Evolutionary conservation across 345 rosid genomes (phyloP), one percentile per base, ranked within the genome.

Genomic region (Turnera subulata): DNA sequence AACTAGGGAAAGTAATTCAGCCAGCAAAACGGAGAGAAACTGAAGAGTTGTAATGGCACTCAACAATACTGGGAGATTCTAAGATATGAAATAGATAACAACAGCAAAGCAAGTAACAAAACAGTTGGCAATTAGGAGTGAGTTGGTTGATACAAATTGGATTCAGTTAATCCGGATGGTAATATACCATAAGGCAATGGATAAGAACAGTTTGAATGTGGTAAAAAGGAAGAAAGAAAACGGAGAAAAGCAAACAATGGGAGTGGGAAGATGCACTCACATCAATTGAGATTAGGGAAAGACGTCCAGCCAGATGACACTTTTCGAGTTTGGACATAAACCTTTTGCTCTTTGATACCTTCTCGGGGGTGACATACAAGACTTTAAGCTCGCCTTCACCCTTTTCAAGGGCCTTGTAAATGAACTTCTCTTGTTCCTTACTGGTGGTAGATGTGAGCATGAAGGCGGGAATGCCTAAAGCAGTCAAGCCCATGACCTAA

Each of bases 251-350:
- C 47, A 50, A 46, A 14, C 25, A 50, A 47, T 45, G 44, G 45
- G 16, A 0, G 32, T 32, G 19, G 39, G 50, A 63, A 9, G 18
- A 40, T 46, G 25, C 6, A 74, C 95, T 86, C 56, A 89, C 98
- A 80, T 86, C 98, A 49, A 89, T 72, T 46, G 98, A 80, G 55
- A 89, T 84, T 56, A 92, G 80, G 61, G 97, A 81, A 64, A 89
- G 88, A 38, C 78, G 82, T 18, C 87, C 91, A 35, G 83, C 82
- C 55, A 64, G 73, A 50, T 89, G 84, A 62, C 95, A 86, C 55
- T 89, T 92, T 76, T 92, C 97, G 38, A 92, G 97, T 79, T 92
- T 89, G n/a, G 98, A 92, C 95, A 92, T 92, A 64, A 92, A 92
- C 61, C 97, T 78, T 73, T 86, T 92, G 84, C 98, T 92, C 80